Conservation (phyloP, 768 basidiomycete genomes). For the Mycena kentingensis region DNA sequence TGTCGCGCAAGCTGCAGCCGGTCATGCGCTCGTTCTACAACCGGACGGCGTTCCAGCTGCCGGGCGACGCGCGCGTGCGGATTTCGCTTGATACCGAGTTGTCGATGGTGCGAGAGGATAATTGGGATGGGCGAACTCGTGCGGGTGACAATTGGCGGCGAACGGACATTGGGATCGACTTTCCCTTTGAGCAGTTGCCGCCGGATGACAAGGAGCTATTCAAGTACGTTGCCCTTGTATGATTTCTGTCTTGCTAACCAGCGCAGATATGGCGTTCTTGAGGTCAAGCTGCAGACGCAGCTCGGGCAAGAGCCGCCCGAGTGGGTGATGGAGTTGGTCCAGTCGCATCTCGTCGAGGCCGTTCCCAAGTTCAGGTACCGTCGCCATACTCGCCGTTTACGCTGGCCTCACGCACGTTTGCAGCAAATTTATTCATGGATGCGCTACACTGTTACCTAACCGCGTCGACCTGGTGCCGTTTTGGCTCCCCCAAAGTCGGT, state of each 20-base stretch:
- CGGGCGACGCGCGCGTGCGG: slow-evolving; percentile 97
- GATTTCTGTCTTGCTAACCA: slow-evolving; percentile 2
- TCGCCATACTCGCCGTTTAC: too few species aligned
- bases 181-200: slow-evolving; percentile 78
- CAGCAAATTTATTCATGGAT: slow-evolving; percentile 96
- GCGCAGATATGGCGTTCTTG: slow-evolving; percentile 82
- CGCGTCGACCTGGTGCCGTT: slow-evolving; percentile 96
- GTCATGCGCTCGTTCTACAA: slow-evolving; percentile 99
- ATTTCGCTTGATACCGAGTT: slow-evolving; percentile 98
- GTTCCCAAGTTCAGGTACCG: slow-evolving; percentile 98
- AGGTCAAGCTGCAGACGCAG: slow-evolving; percentile 97
- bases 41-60: slow-evolving; percentile 97
- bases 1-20: slow-evolving; percentile 83
- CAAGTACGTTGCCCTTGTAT: slow-evolving; percentile 53
- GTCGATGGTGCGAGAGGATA: slow-evolving; percentile 92
- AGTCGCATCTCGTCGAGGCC: slow-evolving; percentile 93
- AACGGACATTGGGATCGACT: slow-evolving; percentile 90
- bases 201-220: slow-evolving; percentile 88
- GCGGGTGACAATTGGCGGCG: slow-evolving; percentile 91
- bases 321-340: slow-evolving; percentile 97
- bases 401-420: slow-evolving; percentile 9
- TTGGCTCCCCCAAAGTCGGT: slow-evolving; percentile 93
- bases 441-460: slow-evolving; percentile 87
- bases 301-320: slow-evolving; percentile 92
- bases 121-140: slow-evolving; percentile 86